Evolutionary conservation across 345 rosid species (phyloP), one percentile per base, ranked within the genome.

Genomic region (Lepidium africanum): DNA sequence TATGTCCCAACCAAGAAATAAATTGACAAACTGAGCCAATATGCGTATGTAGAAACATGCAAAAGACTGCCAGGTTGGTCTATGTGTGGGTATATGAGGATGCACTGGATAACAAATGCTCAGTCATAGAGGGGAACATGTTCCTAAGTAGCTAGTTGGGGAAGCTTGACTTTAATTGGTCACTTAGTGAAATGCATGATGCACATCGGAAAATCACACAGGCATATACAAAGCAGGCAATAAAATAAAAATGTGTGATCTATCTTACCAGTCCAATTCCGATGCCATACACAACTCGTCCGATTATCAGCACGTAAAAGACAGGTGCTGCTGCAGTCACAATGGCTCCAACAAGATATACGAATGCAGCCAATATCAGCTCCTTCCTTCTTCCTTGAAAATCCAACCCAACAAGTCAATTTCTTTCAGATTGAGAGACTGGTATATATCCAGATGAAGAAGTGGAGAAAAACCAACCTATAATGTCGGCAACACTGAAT

Each of bases 251-350:
- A 55, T 51, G 56, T 9, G 67, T 41, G 43, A 59, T 72, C 33
- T 43, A 59, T 50, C 75, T 83, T 85, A 94, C 97, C 96, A 94
- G 86, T 76, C 99, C 99, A 66, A 94, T 83, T 59, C 97, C 99
- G 49, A 89, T 78, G 66, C 99, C 99, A 71, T 59, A 94, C 30
- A 80, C 73, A 47, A 94, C 38, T 10, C 99, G 92, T 35, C 99
- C 99, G 70, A 87, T 80, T 76, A 94, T 84, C 89, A 94, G 72
- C 72, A 91, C 42, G 39, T 79, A 81, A 2, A 91, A 86, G 60
- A 78, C 77, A 60, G 96, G 97, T 58, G 99, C 86, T 32, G 86
- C 5, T 48, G 87, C 91, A 51, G 96, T 91, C 70, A 81, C 81
- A 65, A 91, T 79, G 63, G 96, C 96, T 78, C 99, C 99, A 59